phyloP scores from a whole-genome alignment of 768 basidiomycete species.

The Leccinum sublutescens region DNA sequence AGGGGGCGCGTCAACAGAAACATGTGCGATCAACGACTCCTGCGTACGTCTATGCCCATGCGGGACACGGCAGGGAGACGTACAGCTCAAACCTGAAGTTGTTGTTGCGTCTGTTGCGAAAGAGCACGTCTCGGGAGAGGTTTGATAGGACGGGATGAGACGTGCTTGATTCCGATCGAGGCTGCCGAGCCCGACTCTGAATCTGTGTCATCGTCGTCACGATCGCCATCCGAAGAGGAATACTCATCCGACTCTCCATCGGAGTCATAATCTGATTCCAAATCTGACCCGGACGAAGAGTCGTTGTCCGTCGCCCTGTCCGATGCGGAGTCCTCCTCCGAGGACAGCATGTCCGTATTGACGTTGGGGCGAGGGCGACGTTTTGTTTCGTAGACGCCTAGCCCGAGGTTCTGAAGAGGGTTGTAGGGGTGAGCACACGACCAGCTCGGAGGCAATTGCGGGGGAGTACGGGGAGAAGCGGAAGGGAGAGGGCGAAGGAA shows the following conservation, averaged over 20 bases:
- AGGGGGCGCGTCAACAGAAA: background rate
- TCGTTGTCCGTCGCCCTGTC: background rate
- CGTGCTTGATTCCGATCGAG: constrained; percentile 36
- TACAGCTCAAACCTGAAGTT: constrained; percentile 32
- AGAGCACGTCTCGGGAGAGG: constrained; percentile 45
- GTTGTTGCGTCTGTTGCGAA: constrained; percentile 18
- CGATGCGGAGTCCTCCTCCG: constrained; percentile 6
- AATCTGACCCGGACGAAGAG: constrained; percentile 13
- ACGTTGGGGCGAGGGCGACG: constrained; percentile 20
- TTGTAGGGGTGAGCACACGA: background rate
- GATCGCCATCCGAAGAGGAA: constrained; percentile 5
- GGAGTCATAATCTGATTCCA: constrained; percentile 9
- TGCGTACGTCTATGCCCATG: background rate
- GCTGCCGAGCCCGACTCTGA: constrained; percentile 14
- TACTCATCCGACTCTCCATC: constrained; percentile 13
- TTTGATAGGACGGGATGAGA: constrained; percentile 44
- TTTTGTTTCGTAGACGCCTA: constrained; percentile 55
- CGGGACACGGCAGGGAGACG: background rate
- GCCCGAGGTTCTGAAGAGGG: constrained; percentile 53
- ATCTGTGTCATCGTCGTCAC: constrained; percentile 16
- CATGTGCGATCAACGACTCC: background rate
- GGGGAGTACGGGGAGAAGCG: background rate
- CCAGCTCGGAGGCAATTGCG: background rate
- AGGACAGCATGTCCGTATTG: constrained; percentile 13
- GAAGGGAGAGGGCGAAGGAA: background rate